Evolutionary conservation across 768 basidiomycete genomes (phyloP).

Genomic region (Antrodiella citrinella): DNA sequence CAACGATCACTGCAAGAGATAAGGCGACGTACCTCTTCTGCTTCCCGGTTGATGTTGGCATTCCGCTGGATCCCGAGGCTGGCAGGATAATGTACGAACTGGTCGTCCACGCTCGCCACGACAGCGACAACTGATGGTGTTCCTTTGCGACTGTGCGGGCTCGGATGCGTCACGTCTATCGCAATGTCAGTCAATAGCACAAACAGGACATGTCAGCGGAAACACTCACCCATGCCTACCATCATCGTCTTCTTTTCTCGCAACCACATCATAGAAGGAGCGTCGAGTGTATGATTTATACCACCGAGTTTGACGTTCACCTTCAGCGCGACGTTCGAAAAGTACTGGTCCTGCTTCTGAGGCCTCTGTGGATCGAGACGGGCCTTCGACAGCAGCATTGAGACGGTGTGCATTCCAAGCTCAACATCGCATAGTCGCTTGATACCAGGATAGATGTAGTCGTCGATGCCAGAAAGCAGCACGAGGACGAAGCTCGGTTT

Average conservation of each 20-base stretch:
- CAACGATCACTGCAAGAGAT: background rate
- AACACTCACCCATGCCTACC: slow-evolving; percentile 38
- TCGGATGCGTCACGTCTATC: slow-evolving; percentile 79
- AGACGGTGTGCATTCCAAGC: slow-evolving; percentile 70
- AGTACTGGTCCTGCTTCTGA: slow-evolving; percentile 67
- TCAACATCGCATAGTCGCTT: slow-evolving; percentile 71
- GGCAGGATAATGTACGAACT: slow-evolving; percentile 72
- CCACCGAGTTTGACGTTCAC: slow-evolving; percentile 81
- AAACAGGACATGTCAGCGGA: background rate
- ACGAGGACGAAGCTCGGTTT: slow-evolving; percentile 65
- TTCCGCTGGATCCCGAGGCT: slow-evolving; percentile 56
- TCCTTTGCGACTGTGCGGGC: slow-evolving; percentile 55
- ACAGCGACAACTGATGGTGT: slow-evolving; percentile 81
- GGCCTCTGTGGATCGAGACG: slow-evolving; percentile 26
- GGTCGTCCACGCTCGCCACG: slow-evolving; percentile 64
- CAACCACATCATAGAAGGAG: slow-evolving; percentile 53
- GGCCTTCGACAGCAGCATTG: slow-evolving; percentile 60
- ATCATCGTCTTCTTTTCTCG: slow-evolving; percentile 66
- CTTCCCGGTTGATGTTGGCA: slow-evolving; percentile 31
- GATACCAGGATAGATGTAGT: slow-evolving; percentile 73
- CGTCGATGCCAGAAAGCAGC: slow-evolving; percentile 58
- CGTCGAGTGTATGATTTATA: slow-evolving; percentile 62
- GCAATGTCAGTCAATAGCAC: background rate
- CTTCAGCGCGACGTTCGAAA: slow-evolving; percentile 76
- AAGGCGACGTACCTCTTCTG: slow-evolving; percentile 27